Base-by-base conservation (phyloP, 1,139 yeast species). In the Candida sanyaensis region DNA sequence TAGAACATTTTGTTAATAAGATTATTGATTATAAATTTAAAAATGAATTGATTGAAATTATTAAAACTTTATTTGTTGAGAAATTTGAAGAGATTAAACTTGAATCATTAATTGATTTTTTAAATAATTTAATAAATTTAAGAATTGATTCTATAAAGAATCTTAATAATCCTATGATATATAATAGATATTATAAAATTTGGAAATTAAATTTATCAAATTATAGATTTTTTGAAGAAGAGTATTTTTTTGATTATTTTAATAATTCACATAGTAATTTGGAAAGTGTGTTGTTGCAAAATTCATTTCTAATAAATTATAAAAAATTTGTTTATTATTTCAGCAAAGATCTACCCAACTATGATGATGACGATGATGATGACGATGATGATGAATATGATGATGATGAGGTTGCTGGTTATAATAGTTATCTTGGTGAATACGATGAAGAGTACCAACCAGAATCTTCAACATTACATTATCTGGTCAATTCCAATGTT, bases 31-130 rank as follows among this genome's bases (percentile, higher is more conserved):
- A 54, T 37, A 38, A 44, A 10, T 52, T 50, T 44, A 49, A 48
- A 31, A 36, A 40, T 13, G 41, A 43, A 4, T 34, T 61, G 11
- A 44, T 50, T n/a, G 56, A 51, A 10, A 53, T 50, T n/a, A 53
- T 62, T 4, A 52, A 52, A 10, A 54, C 52, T 24, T 42, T 56
- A 29, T 58, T 62, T 40, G 48, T 55, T 23, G 63, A 60, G 38
- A 61, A 59, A 40, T 62, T 49, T 42, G 57, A 55, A 41, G 59
- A 58, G 33, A 37, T 55, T 23, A 58, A 57, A 42, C 49, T 61
- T 28, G 63, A 59, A 39, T 41, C 52, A 5, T 54, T 59, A 26
- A 47, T 54, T 34, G 57, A 52, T 42, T 49, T 43, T 38, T 43
- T 52, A 28, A 30, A 45, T 37, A 44, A 41, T 42, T 41, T 44